A percentile compares a stretch with the other conserved stretches of the same genome.
Conservation (phyloP, 768 basidiomycete genomes). For the Trametes villosa region DNA sequence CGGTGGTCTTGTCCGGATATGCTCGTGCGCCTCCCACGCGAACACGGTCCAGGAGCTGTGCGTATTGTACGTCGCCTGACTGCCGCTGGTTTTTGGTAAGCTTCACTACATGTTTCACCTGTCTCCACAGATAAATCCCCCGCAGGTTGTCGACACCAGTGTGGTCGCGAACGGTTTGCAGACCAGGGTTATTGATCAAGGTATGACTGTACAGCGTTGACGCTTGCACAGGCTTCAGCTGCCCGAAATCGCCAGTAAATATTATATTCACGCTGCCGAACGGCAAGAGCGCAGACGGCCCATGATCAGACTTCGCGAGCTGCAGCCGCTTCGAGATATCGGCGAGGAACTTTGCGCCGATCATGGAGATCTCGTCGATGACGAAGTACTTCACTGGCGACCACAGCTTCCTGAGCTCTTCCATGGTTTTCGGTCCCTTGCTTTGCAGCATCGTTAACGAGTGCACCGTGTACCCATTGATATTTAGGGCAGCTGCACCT, state of each 20-base stretch:
- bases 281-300: no score
- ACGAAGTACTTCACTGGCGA: constrained; percentile 23
- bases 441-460: constrained; percentile 28
- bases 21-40: background rate
- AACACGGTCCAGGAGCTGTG: background rate
- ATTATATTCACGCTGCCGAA: constrained; percentile 41
- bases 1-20: background rate
- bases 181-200: background rate
- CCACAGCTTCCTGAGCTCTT: constrained; percentile 22
- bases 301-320: constrained; percentile 24
- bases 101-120: background rate
- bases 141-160: background rate
- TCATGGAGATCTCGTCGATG: constrained; percentile 30
- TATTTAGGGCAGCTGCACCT: constrained; percentile 34
- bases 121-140: background rate
- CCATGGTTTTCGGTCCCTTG: constrained; percentile 7
- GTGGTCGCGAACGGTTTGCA: background rate
- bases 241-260: constrained; percentile 37
- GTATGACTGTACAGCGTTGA: constrained; percentile 23
- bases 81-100: background rate
- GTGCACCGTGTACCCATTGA: constrained; percentile 37
- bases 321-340: constrained; percentile 27
- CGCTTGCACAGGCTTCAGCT: constrained; percentile 31
- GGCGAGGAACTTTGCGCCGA: constrained; percentile 28
- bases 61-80: background rate